Conservation (phyloP, 2,329 filamentous ascomycete genomes). For the Hymenoscyphus occultus region DNA sequence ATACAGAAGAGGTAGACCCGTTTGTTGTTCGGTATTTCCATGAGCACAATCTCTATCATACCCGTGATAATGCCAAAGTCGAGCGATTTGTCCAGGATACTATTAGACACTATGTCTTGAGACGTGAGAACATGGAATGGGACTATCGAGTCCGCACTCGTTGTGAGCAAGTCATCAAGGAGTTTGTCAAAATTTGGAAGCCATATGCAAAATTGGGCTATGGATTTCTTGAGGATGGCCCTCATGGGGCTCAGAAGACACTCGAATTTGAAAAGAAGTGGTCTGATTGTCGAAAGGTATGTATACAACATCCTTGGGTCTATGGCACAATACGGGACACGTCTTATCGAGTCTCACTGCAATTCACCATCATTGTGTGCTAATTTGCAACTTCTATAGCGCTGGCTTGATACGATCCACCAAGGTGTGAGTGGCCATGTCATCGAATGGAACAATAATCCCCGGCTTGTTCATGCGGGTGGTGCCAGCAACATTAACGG, state of each 20-base stretch:
- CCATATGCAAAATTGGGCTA: conserved; percentile 3
- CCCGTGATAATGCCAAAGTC: not conserved
- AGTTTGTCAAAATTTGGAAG: conserved; percentile 10
- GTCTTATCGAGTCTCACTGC: too few relatives aligned
- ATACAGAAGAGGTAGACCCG: conserved; percentile 10
- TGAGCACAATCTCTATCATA: conserved; percentile 11
- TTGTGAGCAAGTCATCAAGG: conserved; percentile 4
- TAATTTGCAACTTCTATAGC: too few relatives aligned
- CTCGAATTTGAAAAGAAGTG: conserved; percentile 11
- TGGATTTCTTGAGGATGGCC: conserved; percentile 9
- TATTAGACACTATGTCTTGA: conserved; percentile 8
- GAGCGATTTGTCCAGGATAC: conserved; percentile 6
- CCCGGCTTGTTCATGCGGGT: not conserved
- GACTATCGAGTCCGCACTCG: not conserved
- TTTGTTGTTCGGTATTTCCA: conserved; percentile 14
- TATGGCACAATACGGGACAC: too few relatives aligned
- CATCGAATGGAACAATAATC: conserved; percentile 11
- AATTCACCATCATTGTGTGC: too few relatives aligned
- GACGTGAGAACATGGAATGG: not conserved
- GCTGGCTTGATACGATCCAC: conserved; percentile 11
- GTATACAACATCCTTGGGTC: too few relatives aligned
- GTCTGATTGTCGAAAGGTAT: conserved; percentile 2
- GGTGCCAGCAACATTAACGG: not conserved
- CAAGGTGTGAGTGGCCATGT: conserved; percentile 4
- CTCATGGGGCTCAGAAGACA: not conserved